phyloP scores from a whole-genome alignment of 2,329 filamentous ascomycete species.

The Sclerotinia minor region DNA sequence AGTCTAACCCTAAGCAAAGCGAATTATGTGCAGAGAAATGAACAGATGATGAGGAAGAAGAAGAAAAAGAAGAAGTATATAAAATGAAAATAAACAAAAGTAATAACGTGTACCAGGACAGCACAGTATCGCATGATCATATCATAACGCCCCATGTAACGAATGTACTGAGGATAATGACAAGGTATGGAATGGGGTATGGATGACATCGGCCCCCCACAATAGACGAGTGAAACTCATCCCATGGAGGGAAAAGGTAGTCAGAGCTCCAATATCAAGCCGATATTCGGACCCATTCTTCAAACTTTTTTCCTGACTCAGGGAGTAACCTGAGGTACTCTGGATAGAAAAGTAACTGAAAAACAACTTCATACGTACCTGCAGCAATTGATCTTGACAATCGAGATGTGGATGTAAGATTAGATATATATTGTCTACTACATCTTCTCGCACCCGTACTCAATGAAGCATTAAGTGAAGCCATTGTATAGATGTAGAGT shows the following conservation, averaged over 20 bases:
- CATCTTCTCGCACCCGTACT: conserved; percentile 12
- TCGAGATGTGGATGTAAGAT: not conserved
- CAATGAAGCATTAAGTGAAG: conserved; percentile 17
- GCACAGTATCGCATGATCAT: conserved; percentile 19
- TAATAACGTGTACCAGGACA: conserved; percentile 3
- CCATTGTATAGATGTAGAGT: not conserved
- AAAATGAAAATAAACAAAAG: not conserved
- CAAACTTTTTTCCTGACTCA: not conserved
- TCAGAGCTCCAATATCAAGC: not conserved
- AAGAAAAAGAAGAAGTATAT: not conserved
- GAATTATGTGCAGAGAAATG: not conserved
- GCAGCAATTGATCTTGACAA: conserved; percentile 1
- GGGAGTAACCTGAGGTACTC: no score
- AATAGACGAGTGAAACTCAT: not conserved
- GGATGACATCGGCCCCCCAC: conserved; percentile 2
- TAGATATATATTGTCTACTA: conserved; percentile 6
- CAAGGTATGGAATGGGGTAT: conserved; percentile 4
- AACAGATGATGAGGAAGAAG: not conserved
- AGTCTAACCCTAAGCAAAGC: not conserved
- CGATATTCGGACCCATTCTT: conserved; percentile 9
- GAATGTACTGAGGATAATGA: not conserved
- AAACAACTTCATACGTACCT: conserved; percentile 5
- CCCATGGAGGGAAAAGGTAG: not conserved
- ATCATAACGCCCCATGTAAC: not conserved
- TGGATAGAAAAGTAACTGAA: no score